phyloP scores from a whole-genome alignment of 176 grass and related monocot species.

The Avena insularis region DNA sequence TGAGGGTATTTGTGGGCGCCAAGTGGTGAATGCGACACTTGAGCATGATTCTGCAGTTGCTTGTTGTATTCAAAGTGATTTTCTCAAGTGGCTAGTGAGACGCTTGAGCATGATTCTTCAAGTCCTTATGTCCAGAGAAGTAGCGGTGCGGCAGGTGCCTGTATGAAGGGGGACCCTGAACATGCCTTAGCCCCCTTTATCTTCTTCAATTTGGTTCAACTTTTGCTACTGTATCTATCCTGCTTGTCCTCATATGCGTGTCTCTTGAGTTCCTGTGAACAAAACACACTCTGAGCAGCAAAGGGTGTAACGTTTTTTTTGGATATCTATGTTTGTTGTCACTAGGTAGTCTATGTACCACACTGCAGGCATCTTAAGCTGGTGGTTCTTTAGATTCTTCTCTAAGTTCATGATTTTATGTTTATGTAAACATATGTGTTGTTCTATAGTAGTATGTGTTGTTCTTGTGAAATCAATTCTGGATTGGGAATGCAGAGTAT shows the following conservation, averaged over 20 bases:
- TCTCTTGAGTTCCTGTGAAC: slow-evolving; percentile 21
- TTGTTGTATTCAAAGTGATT: not conserved
- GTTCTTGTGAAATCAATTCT: not conserved
- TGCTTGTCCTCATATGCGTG: slow-evolving; percentile 41
- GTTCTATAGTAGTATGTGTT: not conserved
- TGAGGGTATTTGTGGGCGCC: not conserved
- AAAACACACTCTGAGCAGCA: slow-evolving; percentile 16
- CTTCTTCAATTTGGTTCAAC: slow-evolving; percentile 44
- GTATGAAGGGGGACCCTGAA: not conserved
- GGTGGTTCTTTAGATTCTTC: not conserved
- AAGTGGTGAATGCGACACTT: slow-evolving; percentile 3
- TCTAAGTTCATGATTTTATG: not conserved
- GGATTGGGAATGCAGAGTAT: slow-evolving; percentile 5
- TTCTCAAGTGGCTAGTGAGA: not conserved
- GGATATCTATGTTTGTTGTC: slow-evolving; percentile 34
- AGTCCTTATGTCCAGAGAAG: slow-evolving; percentile 7
- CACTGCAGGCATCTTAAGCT: slow-evolving; percentile 12
- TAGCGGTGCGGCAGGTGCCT: slow-evolving; percentile 17
- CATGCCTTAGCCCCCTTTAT: not conserved
- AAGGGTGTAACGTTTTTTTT: slow-evolving; percentile 30
- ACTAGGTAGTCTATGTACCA: slow-evolving; percentile 31
- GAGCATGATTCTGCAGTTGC: not conserved
- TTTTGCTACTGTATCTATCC: slow-evolving; percentile 41
- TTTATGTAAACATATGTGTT: not conserved
- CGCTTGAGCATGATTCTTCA: not conserved